Percentiles rank a stretch among this genome's conserved stretches.
Conservation (phyloP, 2,329 filamentous ascomycete genomes). For the Arthrinium phaeospermum region DNA sequence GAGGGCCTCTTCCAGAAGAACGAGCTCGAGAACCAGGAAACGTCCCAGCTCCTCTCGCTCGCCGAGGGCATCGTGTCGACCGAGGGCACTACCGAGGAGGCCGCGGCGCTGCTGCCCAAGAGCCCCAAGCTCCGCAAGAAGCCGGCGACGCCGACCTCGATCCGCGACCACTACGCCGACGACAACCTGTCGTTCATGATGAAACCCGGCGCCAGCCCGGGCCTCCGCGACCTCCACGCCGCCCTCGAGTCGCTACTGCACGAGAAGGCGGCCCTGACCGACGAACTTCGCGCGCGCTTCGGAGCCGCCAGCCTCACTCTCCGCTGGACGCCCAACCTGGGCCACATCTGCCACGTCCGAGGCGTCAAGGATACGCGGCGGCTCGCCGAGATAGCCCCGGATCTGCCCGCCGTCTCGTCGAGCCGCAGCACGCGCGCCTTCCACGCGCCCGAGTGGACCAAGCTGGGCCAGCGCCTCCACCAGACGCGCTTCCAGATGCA, state of each 20-base stretch:
- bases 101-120: slow-evolving; percentile 61
- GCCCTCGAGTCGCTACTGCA: slow-evolving; percentile 64
- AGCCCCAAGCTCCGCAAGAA: slow-evolving; percentile 45
- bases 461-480: slow-evolving; percentile 80
- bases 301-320: slow-evolving; percentile 72
- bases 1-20: slow-evolving; percentile 86
- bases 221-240: slow-evolving; percentile 70
- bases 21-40: slow-evolving; percentile 74
- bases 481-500: slow-evolving; percentile 78
- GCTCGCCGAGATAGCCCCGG: slow-evolving; percentile 36
- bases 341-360: slow-evolving; percentile 90
- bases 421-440: slow-evolving; percentile 87
- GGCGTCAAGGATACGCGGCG: slow-evolving; percentile 68
- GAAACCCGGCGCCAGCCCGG: slow-evolving; percentile 70
- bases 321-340: slow-evolving; percentile 84
- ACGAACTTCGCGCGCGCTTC: slow-evolving; percentile 66
- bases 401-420: slow-evolving; percentile 67
- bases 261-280: slow-evolving; percentile 66
- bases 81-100: slow-evolving; percentile 66
- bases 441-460: slow-evolving; percentile 82
- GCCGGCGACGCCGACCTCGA: slow-evolving; percentile 48
- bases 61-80: slow-evolving; percentile 73
- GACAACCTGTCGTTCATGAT: slow-evolving; percentile 69
- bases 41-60: slow-evolving; percentile 72
- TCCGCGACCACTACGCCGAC: slow-evolving; percentile 64